A percentile compares a stretch with the other conserved stretches of the same genome.
Evolutionary conservation across 371 early-diverging fungal genomes (phyloP).

Genomic region (Dichotomocladium elegans): DNA sequence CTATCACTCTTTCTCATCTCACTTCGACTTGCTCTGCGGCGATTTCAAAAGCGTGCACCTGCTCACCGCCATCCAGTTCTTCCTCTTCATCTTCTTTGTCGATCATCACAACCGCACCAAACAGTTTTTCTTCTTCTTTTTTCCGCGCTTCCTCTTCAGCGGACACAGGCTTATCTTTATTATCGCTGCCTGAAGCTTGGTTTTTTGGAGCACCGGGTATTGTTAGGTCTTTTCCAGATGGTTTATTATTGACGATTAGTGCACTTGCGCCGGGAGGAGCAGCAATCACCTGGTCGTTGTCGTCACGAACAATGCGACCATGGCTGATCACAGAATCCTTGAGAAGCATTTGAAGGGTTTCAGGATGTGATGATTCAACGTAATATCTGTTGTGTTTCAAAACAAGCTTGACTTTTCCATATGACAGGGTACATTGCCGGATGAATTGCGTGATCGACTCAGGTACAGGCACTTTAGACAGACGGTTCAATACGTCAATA

Average conservation of each 20-base stretch:
- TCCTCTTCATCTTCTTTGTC: conserved; percentile 72
- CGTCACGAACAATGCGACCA: conserved; percentile 61
- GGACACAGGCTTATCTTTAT: conserved; percentile 13
- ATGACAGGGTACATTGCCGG: conserved; percentile 86
- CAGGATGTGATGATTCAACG: conserved; percentile 88
- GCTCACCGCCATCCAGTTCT: conserved; percentile 65
- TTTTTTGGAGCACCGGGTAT: conserved; percentile 58
- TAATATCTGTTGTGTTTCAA: conserved; percentile 94
- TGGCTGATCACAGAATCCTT: conserved; percentile 76
- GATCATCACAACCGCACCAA: conserved; percentile 55
- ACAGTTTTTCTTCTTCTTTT: conserved; percentile 49
- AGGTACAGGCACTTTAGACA: conserved; percentile 90
- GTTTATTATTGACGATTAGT: conserved; percentile 38
- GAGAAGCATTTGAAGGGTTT: conserved; percentile 79
- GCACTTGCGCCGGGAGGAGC: conserved; percentile 24
- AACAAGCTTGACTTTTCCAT: conserved; percentile 98
- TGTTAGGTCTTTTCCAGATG: conserved; percentile 57
- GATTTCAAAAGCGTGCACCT: conserved; percentile 90
- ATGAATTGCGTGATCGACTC: conserved; percentile 87
- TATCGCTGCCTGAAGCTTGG: conserved; percentile 20
- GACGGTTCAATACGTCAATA: conserved; percentile 86
- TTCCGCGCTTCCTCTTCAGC: conserved; percentile 30
- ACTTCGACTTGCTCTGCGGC: conserved; percentile 74
- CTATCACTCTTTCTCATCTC: conserved; percentile 1
- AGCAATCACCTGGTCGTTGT: conserved; percentile 33